Evolutionary conservation across 1,139 yeast genomes (phyloP), one percentile per base, ranked within the genome.

Genomic region (Barnettozyma hawaiiensis): DNA sequence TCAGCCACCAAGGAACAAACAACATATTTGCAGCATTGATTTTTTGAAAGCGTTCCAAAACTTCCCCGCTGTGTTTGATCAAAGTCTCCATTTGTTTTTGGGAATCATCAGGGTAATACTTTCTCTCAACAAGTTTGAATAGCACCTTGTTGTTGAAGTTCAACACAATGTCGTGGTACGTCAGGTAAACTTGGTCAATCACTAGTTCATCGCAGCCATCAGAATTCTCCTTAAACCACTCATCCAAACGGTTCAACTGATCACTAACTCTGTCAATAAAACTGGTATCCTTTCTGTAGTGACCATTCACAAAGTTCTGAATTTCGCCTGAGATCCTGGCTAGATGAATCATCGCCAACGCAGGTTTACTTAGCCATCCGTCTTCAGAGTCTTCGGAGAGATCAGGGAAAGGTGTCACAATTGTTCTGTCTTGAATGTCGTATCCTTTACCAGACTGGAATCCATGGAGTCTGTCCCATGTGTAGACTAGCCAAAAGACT

Each of bases 401-500:
- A 3, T 35, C 43, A 57, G 82, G 80, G 33, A 63, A 63, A 5
- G 53, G 56, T 47, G 64, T 54, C 6, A 61, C 50, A 9, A 63
- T 57, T 11, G 60, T 60, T 38, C 74, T 78, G 27, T 69, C 71
- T 12, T 64, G 52, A 18, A 78, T 54, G 3, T 70, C 71, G 48
- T 69, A 66, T 38, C 65, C 62, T 41, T 79, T 61, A 3, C 86
- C 85, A 31, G 70, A 66, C 51, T 78, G 85, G 31, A 78, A 60
- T 4, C 78, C 76, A 45, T 76, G 59, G 16, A 76, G 50, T 43
- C 81, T 63, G 51, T 81, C 87, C 64, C 77, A 63, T 1, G 76
- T 67, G 53, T 70, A 80, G 6, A 74, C 75, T 22, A 73, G 55
- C 81, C 83, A 79, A 55, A 76, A 80, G 1, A 78, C 69, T 36